Evolutionary conservation across 768 basidiomycete species (phyloP).

Genomic region (Auricularia sp.): DNA sequence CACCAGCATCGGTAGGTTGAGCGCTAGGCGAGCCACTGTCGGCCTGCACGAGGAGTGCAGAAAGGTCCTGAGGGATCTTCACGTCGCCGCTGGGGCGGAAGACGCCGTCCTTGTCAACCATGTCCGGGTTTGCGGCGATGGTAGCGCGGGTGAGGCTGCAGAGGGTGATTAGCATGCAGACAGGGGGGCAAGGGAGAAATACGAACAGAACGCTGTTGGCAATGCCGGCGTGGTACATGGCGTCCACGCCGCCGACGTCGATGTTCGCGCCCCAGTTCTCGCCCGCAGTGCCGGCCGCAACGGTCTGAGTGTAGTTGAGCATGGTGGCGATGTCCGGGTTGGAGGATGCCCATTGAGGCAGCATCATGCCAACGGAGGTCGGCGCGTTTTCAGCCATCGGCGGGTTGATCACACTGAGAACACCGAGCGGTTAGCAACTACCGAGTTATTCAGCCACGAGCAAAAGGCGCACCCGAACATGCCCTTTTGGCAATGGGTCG

Average conservation of each 20-base stretch:
- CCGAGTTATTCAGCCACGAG: conserved; percentile 5
- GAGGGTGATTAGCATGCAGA: background rate
- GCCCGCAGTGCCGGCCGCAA: conserved; percentile 42
- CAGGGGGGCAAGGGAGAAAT: background rate
- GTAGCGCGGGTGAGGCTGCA: conserved; percentile 31
- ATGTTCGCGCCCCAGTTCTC: conserved; percentile 54
- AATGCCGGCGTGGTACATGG: conserved; percentile 37
- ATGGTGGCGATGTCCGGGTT: conserved; percentile 49
- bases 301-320: conserved; percentile 36
- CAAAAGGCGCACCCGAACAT: conserved; percentile 53
- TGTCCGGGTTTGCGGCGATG: conserved; percentile 41
- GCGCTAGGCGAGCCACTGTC: conserved; percentile 1
- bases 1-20: too few relatives aligned
- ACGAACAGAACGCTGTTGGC: conserved; percentile 47
- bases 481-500: conserved; percentile 66
- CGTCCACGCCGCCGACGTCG: conserved; percentile 37
- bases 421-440: conserved; percentile 40
- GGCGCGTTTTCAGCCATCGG: conserved; percentile 22
- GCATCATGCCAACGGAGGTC: conserved; percentile 42
- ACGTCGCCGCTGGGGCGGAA: conserved; percentile 33
- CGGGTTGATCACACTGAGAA: conserved; percentile 25
- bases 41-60: conserved; percentile 32
- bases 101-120: conserved; percentile 42
- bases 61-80: conserved; percentile 52
- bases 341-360: conserved; percentile 29